A percentile compares a stretch with the other conserved stretches of the same genome.
Conservation (phyloP, 371 early-diverging fungal genomes). For the Haplosporangium sp. region DNA sequence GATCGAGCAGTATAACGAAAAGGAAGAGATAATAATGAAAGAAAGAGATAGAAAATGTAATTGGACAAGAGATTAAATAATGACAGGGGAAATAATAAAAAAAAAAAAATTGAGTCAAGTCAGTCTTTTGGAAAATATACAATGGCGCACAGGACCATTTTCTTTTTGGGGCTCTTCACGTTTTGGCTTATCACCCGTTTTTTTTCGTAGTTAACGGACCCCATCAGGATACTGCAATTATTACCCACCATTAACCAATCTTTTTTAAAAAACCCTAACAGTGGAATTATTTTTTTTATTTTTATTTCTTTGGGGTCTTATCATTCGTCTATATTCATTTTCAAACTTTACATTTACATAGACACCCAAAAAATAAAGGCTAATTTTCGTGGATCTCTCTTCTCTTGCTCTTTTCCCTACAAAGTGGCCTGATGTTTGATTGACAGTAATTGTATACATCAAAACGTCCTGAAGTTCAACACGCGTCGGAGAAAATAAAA, state of each 20-base stretch:
- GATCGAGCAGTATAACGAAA: not conserved
- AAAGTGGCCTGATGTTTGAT: too few species aligned
- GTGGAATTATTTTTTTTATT: not conserved
- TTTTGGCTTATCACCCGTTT: not conserved
- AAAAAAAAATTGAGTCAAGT: not conserved
- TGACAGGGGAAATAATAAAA: not conserved
- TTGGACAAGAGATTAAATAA: too few species aligned
- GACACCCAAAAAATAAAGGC: too few species aligned
- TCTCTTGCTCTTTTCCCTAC: too few species aligned
- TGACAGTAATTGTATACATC: too few species aligned
- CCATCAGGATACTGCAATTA: not conserved
- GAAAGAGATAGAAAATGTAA: not conserved
- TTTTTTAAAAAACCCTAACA: not conserved
- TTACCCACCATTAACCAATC: not conserved
- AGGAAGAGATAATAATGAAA: constrained; percentile 6
- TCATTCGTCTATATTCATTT: not conserved
- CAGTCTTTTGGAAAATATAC: not conserved
- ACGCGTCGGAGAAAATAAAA: too few species aligned
- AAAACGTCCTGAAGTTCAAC: too few species aligned
- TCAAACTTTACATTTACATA: too few species aligned
- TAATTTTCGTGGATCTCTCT: too few species aligned
- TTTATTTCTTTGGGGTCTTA: constrained; percentile 18
- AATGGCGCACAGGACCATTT: not conserved
- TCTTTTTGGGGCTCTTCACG: constrained; percentile 9
- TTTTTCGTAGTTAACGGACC: constrained; percentile 3